Evolutionary conservation across 179 eudicot species (phyloP), one percentile per base, ranked within the genome.

Genomic region (Spergularia azorica): DNA sequence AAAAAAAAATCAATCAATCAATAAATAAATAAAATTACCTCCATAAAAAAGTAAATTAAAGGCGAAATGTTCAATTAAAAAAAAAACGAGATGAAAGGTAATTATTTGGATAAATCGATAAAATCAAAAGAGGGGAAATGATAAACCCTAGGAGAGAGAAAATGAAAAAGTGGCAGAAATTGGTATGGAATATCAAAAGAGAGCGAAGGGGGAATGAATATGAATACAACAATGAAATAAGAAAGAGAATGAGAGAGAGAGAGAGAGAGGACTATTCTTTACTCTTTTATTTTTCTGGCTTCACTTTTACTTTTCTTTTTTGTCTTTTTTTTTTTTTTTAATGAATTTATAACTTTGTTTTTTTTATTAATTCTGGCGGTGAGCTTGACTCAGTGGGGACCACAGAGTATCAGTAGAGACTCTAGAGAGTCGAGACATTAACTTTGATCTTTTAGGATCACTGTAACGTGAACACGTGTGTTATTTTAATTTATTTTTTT

Each of bases 41-140:
- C 80, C 83, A 79, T 79, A 10, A 38, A 72, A 58, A 38, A 57
- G 59, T 21, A 72, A 79, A 52, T 63, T n/a, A 71, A 54, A 71
- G 14, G 58, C 63, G 26, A 26, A 21, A 71, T 41, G 57, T 1
- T 26, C 32, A 26, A 26, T 26, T 26, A 74, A 6, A 26, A 74
- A 16, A 6, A 6, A 17, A 77, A 17, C 41, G n/a, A 69, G 48
- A 13, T 5, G 48, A n/a, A 8, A 5, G 43, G 61, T 32, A 48
- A 10, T 15, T 21, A 58, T 57, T 59, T 10, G 13, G 17, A 15
- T 15, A 36, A 16, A 43, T 58, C 17, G 15, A 60, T 67, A 20
- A 41, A 52, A 14, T 13, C 6, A 54, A 70, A 70, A 26, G 17
- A 56, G 67, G 61, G 60, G 56, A 65, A 43, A 43, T 7, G 6